phyloP scores from a whole-genome alignment of 768 basidiomycete genomes.

The Exsudoporus frostii region DNA sequence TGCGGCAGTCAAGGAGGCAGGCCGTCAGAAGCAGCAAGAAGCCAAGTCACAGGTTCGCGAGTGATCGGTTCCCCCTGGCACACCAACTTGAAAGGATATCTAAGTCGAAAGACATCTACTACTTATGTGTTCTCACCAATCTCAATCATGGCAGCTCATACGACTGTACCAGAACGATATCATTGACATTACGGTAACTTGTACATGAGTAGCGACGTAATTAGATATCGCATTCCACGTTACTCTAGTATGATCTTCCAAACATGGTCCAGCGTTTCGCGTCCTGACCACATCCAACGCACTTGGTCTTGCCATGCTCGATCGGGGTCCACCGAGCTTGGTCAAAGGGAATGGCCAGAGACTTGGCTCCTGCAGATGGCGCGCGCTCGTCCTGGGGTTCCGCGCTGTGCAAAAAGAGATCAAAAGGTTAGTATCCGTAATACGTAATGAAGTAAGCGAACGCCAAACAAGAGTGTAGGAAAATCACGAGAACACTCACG shows the following conservation, averaged over 20 bases:
- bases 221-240: neutral
- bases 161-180: neutral
- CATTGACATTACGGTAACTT: neutral
- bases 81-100: neutral
- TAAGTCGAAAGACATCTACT: neutral
- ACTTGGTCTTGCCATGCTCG: constrained; percentile 82
- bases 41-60: neutral
- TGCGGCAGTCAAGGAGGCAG: too few species aligned
- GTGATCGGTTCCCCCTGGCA: neutral
- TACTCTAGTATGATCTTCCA: constrained; percentile 74
- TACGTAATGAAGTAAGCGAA: neutral
- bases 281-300: constrained; percentile 81
- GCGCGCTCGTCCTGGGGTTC: constrained; percentile 92
- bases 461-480: neutral
- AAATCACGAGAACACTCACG: constrained; percentile 44
- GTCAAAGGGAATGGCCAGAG: constrained; percentile 94
- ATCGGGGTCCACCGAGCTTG: constrained; percentile 80
- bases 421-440: neutral
- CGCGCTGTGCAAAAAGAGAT: constrained; percentile 43
- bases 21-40: neutral
- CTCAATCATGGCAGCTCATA: neutral
- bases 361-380: constrained; percentile 96
- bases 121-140: neutral
- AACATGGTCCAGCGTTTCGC: constrained; percentile 98
- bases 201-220: neutral